Base-by-base conservation (phyloP, 2,329 filamentous ascomycete genomes). In the Talaromyces sp. region DNA sequence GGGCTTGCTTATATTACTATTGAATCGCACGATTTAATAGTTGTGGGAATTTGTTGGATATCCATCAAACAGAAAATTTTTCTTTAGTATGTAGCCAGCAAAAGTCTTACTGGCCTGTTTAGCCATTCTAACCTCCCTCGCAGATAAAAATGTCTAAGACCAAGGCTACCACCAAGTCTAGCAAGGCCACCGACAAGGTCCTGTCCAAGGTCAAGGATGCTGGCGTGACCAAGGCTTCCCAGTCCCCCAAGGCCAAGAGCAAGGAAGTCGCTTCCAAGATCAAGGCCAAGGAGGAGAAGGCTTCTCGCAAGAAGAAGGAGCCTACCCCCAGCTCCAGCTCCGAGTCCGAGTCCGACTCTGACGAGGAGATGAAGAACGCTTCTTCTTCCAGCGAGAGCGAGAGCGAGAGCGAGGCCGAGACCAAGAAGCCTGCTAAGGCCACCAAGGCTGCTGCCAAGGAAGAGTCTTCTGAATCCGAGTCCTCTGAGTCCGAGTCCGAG, bases 191-290 rank as follows among this genome's bases (percentile, higher is more conserved):
- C 63, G 72, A 73, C 70, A 79, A 79, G 73, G 68, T 74, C 67
- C 63, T 80, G 66, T 73, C 68, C 71, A 80, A 80, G 72, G 79
- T 80, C 69, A 81, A 81, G 73, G 73, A 76, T 65, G 72, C 73
- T 62, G 77, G 73, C 64, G 74, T 81, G 60, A 72, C 73, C 66
- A 81, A 81, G 73, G 66, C 75, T 51, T 71, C 78, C 58, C 70
- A 78, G 69, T 75, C 72, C 61, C 70, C 73, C 36, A 78, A 79
- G 69, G 66, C 72, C 59, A 79, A 80, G 76, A 76, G 75, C 73
- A 80, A 79, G 71, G 71, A 75, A 62, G 68, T 79, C 59, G 77
- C 77, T 63, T 73, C 72, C 63, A 73, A 77, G 64, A 67, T 76
- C 58, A 69, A 75, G 60, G 54, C 53, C 28, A 63, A 63, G 57